phyloP scores from a whole-genome alignment of 768 basidiomycete species.

The Pisolithus albus region DNA sequence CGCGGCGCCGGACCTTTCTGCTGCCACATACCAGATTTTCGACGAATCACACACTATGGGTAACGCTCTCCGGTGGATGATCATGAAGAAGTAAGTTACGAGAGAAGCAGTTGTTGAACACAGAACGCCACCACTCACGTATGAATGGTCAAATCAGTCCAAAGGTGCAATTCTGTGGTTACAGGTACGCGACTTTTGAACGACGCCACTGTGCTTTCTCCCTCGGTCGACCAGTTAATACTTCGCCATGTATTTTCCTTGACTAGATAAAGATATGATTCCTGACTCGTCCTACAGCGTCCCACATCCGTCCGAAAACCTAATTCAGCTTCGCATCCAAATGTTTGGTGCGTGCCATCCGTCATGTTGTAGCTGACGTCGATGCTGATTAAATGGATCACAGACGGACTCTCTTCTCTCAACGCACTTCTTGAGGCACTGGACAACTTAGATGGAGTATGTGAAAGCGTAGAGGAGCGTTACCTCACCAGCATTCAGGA shows the following conservation, averaged over 20 bases:
- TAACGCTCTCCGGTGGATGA: slow-evolving; percentile 92
- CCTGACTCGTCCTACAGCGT: slow-evolving; percentile 15
- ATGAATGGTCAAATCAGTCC: slow-evolving; percentile 41
- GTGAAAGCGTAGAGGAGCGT: slow-evolving; percentile 58
- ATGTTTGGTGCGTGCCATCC: slow-evolving; percentile 80
- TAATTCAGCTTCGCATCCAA: slow-evolving; percentile 96
- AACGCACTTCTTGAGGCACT: slow-evolving; percentile 74
- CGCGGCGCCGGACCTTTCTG: slow-evolving; percentile 71
- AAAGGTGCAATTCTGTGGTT: slow-evolving; percentile 97
- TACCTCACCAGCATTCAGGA: slow-evolving; percentile 55
- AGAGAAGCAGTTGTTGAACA: neutral
- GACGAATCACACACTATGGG: slow-evolving; percentile 97
- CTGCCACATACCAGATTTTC: slow-evolving; percentile 86
- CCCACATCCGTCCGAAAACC: slow-evolving; percentile 95
- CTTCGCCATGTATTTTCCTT: neutral
- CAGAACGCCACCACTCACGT: neutral
- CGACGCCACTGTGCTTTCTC: slow-evolving; percentile 11
- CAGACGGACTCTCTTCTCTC: slow-evolving; percentile 84
- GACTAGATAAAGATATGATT: neutral
- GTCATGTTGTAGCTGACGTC: neutral
- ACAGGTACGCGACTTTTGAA: slow-evolving; percentile 53
- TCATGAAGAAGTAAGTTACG: slow-evolving; percentile 90
- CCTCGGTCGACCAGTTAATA: neutral
- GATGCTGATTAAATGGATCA: neutral
- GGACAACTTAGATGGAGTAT: slow-evolving; percentile 69